phyloP scores from a whole-genome alignment of 495 filamentous ascomycete species.

The Monascus purpureus region DNA sequence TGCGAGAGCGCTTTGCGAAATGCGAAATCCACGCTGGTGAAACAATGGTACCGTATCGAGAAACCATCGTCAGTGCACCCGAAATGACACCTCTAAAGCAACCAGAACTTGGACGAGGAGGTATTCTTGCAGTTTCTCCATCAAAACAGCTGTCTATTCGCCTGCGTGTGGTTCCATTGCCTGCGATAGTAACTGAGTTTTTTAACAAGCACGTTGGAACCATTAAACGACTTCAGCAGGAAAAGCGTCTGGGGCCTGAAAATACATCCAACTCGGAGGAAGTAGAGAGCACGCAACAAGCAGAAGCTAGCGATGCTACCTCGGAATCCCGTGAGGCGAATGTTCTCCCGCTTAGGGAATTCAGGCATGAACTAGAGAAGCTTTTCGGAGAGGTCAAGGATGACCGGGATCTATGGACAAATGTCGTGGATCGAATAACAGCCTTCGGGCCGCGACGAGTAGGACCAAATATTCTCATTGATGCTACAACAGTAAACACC shows the following conservation, averaged over 20 bases:
- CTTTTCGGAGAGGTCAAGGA: constrained; percentile 47
- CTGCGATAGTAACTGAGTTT: constrained; percentile 68
- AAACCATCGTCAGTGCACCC: constrained; percentile 70
- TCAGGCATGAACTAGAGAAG: constrained; percentile 54
- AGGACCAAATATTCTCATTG: constrained; percentile 84
- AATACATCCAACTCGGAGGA: constrained; percentile 14
- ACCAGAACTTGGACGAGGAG: constrained; percentile 77
- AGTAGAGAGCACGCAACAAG: constrained; percentile 15
- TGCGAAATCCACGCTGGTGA: constrained; percentile 92
- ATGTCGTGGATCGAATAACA: constrained; percentile 64
- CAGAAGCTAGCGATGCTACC: constrained; percentile 22
- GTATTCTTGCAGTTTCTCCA: constrained; percentile 55
- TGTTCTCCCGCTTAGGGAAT: constrained; percentile 56
- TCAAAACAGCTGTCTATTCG: constrained; percentile 75
- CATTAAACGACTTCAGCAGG: constrained; percentile 66
- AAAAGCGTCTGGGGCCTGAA: constrained; percentile 37
- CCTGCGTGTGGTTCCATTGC: constrained; percentile 69
- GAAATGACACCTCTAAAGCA: constrained; percentile 87
- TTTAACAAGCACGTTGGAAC: constrained; percentile 62
- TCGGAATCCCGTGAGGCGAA: constrained; percentile 36
- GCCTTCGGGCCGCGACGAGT: constrained; percentile 78
- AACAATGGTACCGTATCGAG: constrained; percentile 90
- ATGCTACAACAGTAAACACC: constrained; percentile 56
- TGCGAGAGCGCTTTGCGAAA: constrained; percentile 81
- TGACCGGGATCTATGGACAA: constrained; percentile 62